Evolutionary conservation across 257 asterid genomes (phyloP).

Genomic region (Plectranthus barbatus): DNA sequence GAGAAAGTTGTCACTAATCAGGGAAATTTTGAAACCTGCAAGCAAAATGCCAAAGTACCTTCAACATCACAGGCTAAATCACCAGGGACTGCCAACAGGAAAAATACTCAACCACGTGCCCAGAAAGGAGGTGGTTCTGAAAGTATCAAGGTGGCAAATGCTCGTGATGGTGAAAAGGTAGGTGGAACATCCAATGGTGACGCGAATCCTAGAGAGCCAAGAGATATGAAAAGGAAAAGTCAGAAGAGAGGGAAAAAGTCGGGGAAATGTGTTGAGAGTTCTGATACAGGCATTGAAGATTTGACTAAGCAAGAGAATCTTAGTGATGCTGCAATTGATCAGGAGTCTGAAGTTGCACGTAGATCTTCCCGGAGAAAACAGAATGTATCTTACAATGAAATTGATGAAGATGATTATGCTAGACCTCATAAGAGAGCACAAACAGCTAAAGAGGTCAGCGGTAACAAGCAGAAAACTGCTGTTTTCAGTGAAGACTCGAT

Average conservation of each 20-base stretch:
- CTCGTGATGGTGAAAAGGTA: conserved; percentile 12
- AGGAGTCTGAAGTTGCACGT: conserved; percentile 17
- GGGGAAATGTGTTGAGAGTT: conserved; percentile 27
- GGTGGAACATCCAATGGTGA: conserved; percentile 4
- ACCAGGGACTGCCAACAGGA: conserved; percentile 9
- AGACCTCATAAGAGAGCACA: conserved; percentile 21
- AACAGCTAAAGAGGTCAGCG: conserved; percentile 1
- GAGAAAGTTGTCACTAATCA: conserved; percentile 12
- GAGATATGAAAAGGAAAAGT: conserved; percentile 15
- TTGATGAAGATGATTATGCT: conserved; percentile 36
- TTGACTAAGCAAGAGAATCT: conserved; percentile 18
- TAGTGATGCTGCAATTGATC: conserved; percentile 16
- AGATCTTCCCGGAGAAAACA: conserved; percentile 54
- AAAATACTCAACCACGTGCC: conserved; percentile 10
- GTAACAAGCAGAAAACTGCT: conserved; percentile 13
- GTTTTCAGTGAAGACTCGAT: background rate
- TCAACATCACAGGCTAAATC: conserved; percentile 10
- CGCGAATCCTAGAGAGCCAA: conserved; percentile 6
- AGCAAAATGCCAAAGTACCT: conserved; percentile 13
- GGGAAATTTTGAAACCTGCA: conserved; percentile 3
- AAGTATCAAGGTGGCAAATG: conserved; percentile 6
- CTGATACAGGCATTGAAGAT: conserved; percentile 22
- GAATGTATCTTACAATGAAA: conserved; percentile 39
- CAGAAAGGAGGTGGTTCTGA: conserved; percentile 5
- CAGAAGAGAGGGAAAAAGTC: conserved; percentile 26